A percentile compares a stretch with the other conserved stretches of the same genome.
Conservation (phyloP, 139 green algal genomes). For the Chlamydomonas asymmetrica region DNA sequence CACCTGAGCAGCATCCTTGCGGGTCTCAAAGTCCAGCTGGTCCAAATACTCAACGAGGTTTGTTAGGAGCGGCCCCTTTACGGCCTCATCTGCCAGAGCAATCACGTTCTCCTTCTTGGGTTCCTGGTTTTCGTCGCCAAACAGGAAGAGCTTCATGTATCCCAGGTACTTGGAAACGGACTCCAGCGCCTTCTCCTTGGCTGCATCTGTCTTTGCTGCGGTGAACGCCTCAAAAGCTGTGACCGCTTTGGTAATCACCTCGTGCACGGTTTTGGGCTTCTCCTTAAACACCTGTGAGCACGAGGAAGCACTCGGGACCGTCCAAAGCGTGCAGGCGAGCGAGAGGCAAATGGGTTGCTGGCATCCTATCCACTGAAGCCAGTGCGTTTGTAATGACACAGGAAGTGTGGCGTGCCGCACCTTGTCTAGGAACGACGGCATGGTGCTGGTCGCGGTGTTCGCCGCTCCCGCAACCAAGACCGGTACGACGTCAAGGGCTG, state of each 20-base stretch:
- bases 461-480: too few relatives aligned
- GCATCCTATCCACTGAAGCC: too few relatives aligned
- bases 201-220: neutral
- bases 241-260: conserved; percentile 29
- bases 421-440: too few relatives aligned
- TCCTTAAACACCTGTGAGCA: too few relatives aligned
- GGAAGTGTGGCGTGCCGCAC: too few relatives aligned
- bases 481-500: too few relatives aligned
- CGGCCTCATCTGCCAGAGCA: conserved; percentile 55
- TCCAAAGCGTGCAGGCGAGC: neutral
- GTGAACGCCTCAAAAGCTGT: conserved; percentile 23
- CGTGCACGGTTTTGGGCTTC: conserved; percentile 12
- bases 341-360: too few relatives aligned
- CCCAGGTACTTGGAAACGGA: conserved; percentile 48
- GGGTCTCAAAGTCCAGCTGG: conserved; percentile 82
- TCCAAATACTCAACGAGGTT: conserved; percentile 67
- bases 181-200: conserved; percentile 26
- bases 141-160: conserved; percentile 68
- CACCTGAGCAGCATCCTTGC: conserved; percentile 82
- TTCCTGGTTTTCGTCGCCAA: conserved; percentile 71
- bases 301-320: neutral
- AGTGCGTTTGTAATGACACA: too few relatives aligned
- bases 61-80: conserved; percentile 56
- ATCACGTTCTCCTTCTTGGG: conserved; percentile 67
- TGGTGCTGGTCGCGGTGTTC: too few relatives aligned